A percentile compares a stretch with the other conserved stretches of the same genome.
phyloP scores from a whole-genome alignment of 495 filamentous ascomycete genomes.

The Podospora pseudopauciseta region DNA sequence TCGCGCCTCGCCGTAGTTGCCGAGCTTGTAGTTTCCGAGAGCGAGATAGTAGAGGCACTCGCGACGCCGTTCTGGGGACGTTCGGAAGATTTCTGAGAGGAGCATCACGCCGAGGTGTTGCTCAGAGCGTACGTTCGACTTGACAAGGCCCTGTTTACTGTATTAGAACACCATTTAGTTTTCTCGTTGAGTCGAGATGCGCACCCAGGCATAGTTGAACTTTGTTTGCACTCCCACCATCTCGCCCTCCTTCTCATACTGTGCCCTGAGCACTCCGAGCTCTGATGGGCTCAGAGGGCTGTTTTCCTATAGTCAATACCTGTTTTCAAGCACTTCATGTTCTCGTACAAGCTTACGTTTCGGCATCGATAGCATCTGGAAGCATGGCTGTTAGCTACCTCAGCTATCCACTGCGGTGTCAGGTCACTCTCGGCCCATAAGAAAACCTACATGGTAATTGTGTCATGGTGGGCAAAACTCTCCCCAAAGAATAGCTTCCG shows the following conservation, averaged over 20 bases:
- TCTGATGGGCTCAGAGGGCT: conserved; percentile 87
- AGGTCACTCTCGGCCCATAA: conserved; percentile 11
- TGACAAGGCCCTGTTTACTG: conserved; percentile 77
- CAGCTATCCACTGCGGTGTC: conserved; percentile 3
- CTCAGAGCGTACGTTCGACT: conserved; percentile 74
- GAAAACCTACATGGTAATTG: conserved; percentile 66
- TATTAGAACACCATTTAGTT: neutral
- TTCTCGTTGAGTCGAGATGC: conserved; percentile 14
- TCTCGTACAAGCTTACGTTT: conserved; percentile 61
- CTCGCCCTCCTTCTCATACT: conserved; percentile 94
- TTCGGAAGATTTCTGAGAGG: conserved; percentile 94
- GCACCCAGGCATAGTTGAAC: conserved; percentile 98
- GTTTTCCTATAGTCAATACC: conserved; percentile 11
- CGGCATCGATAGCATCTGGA: conserved; percentile 92
- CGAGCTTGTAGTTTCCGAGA: conserved; percentile 94
- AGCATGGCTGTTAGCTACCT: conserved; percentile 18
- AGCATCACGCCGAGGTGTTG: conserved; percentile 94
- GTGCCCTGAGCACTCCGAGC: conserved; percentile 81
- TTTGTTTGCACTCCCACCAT: conserved; percentile 97
- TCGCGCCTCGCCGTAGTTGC: conserved; percentile 91
- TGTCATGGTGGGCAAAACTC: conserved; percentile 47
- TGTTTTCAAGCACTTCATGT: neutral
- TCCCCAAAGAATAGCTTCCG: neutral
- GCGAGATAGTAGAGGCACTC: conserved; percentile 98
- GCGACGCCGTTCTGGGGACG: conserved; percentile 80